These are phyloP conservation scores for Aspergillus jensenii DNA, from an alignment of 2,329 filamentous ascomycete genomes.

Conservation along the genomic window DNA sequence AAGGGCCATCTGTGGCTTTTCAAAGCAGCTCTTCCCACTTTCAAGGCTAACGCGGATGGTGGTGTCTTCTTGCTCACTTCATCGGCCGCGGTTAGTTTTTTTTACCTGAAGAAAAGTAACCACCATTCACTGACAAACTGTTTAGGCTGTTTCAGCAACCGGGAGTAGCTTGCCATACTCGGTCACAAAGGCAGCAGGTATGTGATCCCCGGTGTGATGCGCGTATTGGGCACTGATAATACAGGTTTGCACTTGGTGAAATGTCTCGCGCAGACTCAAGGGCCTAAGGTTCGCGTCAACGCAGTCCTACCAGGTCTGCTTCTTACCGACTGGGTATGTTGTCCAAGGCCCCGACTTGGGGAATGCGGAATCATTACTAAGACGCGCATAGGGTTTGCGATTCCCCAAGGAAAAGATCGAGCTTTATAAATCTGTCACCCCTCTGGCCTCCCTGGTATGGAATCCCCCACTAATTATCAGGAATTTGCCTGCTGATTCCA, in stretches of 20 bases:
- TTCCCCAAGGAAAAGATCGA: constrained; percentile 61
- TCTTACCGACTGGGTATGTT: constrained; percentile 65
- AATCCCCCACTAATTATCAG: not conserved
- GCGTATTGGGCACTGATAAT: constrained; percentile 1
- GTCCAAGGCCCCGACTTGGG: not conserved
- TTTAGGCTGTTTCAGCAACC: constrained; percentile 48
- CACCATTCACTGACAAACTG: not conserved
- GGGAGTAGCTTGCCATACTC: constrained; percentile 69
- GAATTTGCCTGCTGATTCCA: constrained; percentile 9
- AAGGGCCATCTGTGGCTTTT: constrained; percentile 56
- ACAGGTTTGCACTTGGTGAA: constrained; percentile 64
- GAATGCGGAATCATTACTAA: constrained; percentile 3
- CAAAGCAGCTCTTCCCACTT: constrained; percentile 57
- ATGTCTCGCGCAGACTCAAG: constrained; percentile 62
- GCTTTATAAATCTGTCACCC: constrained; percentile 54
- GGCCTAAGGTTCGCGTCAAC: constrained; percentile 63
- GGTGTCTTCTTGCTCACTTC: constrained; percentile 64
- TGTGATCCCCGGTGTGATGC: constrained; percentile 10
- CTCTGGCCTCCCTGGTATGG: constrained; percentile 58
- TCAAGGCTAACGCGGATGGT: constrained; percentile 62
- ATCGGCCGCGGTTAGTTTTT: constrained; percentile 54
- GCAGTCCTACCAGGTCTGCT: constrained; percentile 64
- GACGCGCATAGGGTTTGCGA: constrained; percentile 47
- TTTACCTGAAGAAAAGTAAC: constrained; percentile 18
- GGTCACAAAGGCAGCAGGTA: constrained; percentile 73